Evolutionary conservation across 1,284 basidiomycete genomes (phyloP).

Genomic region (Cryptococcus sp.): DNA sequence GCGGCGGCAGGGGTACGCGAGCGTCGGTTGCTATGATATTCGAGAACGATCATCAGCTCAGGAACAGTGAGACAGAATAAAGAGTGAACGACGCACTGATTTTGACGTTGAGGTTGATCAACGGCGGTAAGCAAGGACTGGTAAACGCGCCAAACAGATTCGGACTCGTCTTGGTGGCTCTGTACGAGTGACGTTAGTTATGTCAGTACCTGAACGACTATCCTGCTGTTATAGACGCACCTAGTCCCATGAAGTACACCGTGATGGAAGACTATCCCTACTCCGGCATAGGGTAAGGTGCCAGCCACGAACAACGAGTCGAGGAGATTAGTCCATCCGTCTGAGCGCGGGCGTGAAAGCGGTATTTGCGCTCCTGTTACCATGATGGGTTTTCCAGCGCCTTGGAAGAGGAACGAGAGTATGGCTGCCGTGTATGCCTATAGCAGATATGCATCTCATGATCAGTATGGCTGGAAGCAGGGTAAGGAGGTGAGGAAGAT

Average conservation of each 20-base stretch:
- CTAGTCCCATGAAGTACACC: conserved; percentile 37
- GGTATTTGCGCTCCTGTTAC: conserved; percentile 51
- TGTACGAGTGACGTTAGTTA: conserved; percentile 1
- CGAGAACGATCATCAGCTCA: not conserved
- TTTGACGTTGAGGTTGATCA: conserved; percentile 50
- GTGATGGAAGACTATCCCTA: conserved; percentile 49
- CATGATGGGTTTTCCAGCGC: conserved; percentile 48
- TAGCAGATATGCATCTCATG: not conserved
- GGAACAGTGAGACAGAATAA: not conserved
- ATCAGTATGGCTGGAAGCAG: not conserved
- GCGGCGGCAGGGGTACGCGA: conserved; percentile 19
- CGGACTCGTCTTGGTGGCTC: conserved; percentile 45
- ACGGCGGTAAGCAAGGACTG: conserved; percentile 41
- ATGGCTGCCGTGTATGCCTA: conserved; percentile 49
- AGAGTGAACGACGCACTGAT: conserved; percentile 36
- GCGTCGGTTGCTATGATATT: conserved; percentile 4
- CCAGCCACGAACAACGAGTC: conserved; percentile 47
- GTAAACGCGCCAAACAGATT: conserved; percentile 46
- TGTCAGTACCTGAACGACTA: not conserved
- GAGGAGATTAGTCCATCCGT: conserved; percentile 50
- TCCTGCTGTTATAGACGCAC: conserved; percentile 16
- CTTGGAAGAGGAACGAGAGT: conserved; percentile 47
- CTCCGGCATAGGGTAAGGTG: conserved; percentile 43
- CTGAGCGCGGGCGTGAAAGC: conserved; percentile 41
- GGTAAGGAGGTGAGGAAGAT: not conserved